Evolutionary conservation across 2,329 filamentous ascomycete genomes (phyloP), one percentile per base, ranked within the genome.

Genomic region (Cladorrhinum sp.): DNA sequence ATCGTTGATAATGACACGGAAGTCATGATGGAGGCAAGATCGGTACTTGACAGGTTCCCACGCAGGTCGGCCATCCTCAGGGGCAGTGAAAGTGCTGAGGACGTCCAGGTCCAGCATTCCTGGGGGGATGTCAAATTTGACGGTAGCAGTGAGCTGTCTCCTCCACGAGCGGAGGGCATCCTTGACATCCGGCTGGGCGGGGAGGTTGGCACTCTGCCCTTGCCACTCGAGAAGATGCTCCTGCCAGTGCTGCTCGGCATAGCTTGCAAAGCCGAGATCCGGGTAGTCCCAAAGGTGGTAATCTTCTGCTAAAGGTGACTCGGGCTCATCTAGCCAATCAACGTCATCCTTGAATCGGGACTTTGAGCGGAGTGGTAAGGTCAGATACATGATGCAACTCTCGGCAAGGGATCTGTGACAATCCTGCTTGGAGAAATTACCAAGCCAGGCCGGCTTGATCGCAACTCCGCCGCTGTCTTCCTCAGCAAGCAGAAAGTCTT

Each of bases 371-470:
- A 66, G 30, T 5, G 64, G 60, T 20, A 66, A 36, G 1, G 62
- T 58, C n/a, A 66, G 55, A 18, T 66, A 66, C 21, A 60, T 26
- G 21, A 61, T 48, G 39, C 64, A 64, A n/a, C 60, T 64, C 52
- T 63, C 36, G 0, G 62, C 64, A 24, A 66, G 23, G 8, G 53
- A 56, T 20, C 23, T 30, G 52, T 66, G 62, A 42, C 64, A 66
- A 20, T 39, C n/a, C 26, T 58, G 50, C 16, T 62, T 30, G 9
- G 50, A 62, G 20, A 66, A 64, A 7, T 63, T 50, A 1, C 64
- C 62, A 18, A 66, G 16, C 64, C 64, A 66, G 23, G 33, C 54
- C 1, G 64, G 64, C 21, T 64, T 63, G 26, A 9, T 9, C 2
- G 21, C 20, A 3, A 33, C 33, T 6, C 42, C 52, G 8, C 58